These are phyloP conservation scores for Micractinium conductrix DNA, from an alignment of 139 green algal genomes.

Conservation along the genomic window DNA sequence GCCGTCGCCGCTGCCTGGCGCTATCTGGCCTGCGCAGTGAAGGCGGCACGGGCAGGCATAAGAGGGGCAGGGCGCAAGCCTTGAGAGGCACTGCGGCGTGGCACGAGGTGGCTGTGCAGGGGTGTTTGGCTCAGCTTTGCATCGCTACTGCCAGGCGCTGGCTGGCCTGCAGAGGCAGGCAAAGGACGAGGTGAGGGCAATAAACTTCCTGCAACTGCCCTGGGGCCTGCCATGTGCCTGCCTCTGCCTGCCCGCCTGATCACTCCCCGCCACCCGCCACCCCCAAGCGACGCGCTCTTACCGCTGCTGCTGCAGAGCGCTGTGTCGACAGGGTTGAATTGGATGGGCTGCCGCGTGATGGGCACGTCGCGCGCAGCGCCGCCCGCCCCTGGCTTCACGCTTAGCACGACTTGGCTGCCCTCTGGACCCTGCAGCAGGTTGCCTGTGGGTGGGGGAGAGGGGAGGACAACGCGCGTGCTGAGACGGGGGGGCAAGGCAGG, in stretches of 20 bases:
- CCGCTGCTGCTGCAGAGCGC: slow-evolving; percentile 63
- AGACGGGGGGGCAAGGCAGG: not conserved
- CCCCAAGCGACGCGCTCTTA: not conserved
- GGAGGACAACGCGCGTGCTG: not conserved
- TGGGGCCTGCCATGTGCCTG: no score
- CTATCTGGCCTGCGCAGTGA: not conserved
- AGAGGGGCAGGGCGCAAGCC: not conserved
- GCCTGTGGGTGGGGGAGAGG: slow-evolving; percentile 6
- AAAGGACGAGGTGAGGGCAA: no score
- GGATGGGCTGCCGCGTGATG: slow-evolving; percentile 63
- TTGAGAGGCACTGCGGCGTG: no score
- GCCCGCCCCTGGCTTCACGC: slow-evolving; percentile 7
- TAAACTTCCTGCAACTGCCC: no score
- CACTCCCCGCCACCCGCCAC: not conserved
- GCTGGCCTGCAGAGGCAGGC: slow-evolving; percentile 11
- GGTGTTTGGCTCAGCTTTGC: not conserved
- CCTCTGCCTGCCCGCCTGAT: not conserved
- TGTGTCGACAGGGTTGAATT: slow-evolving; percentile 79
- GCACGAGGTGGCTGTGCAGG: not conserved
- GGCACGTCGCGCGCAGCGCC: not conserved
- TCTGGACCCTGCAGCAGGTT: slow-evolving; percentile 79
- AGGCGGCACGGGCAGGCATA: no score
- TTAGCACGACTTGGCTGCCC: slow-evolving; percentile 63
- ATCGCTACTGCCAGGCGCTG: not conserved
- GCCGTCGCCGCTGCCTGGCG: not conserved